Evolutionary conservation across 2,329 filamentous ascomycete species (phyloP).

Genomic region (Seiridium unicorne): DNA sequence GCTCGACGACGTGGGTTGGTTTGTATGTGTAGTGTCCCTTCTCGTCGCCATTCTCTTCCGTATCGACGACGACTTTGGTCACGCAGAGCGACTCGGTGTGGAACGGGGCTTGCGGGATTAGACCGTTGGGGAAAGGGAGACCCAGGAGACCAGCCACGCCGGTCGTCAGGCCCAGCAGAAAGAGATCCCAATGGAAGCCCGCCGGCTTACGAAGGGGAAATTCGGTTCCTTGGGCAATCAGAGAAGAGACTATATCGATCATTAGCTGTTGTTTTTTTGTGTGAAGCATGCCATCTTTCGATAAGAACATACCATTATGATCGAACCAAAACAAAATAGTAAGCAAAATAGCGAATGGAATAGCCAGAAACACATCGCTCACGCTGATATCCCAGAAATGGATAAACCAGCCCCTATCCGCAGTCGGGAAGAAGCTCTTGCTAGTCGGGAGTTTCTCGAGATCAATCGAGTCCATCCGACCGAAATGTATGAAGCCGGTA

Average conservation of each 20-base stretch:
- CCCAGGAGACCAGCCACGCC: conserved; percentile 73
- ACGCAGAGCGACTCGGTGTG: conserved; percentile 79
- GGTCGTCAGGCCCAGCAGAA: conserved; percentile 76
- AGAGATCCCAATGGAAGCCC: conserved; percentile 84
- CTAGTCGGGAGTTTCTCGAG: conserved; percentile 73
- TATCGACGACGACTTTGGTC: conserved; percentile 52
- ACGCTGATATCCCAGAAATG: conserved; percentile 76
- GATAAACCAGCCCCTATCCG: conserved; percentile 72
- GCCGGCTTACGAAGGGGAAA: conserved; percentile 79
- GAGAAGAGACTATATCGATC: conserved; percentile 62
- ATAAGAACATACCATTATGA: conserved; percentile 65
- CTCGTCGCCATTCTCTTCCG: conserved; percentile 50
- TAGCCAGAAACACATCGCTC: conserved; percentile 74
- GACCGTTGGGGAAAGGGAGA: conserved; percentile 77
- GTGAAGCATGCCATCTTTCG: neutral
- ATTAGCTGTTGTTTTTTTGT: neutral
- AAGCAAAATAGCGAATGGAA: conserved; percentile 82
- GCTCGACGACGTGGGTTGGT: conserved; percentile 68
- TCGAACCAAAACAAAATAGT: conserved; percentile 90
- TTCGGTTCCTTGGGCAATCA: conserved; percentile 80
- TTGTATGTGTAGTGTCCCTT: conserved; percentile 56
- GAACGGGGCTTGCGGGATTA: conserved; percentile 82
- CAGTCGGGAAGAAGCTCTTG: conserved; percentile 76
- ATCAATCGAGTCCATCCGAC: conserved; percentile 71
- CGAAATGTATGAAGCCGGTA: conserved; percentile 84